Evolutionary conservation across 306 rosid genomes (phyloP), one percentile per base, ranked within the genome.

Genomic region (Potentilla sterilis): DNA sequence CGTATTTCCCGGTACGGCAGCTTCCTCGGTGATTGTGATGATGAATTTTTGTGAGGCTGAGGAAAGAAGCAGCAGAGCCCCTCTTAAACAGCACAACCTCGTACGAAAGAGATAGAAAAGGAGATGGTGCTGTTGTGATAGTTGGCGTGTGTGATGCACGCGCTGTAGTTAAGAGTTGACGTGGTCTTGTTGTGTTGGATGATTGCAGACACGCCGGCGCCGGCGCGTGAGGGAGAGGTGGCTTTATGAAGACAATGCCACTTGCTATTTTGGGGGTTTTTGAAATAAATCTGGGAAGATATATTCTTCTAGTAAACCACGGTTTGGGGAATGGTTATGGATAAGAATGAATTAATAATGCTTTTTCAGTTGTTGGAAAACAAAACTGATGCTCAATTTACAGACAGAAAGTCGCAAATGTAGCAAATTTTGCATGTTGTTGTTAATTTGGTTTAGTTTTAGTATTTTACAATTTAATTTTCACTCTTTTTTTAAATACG

Each of bases 41-140:
- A 57, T 16, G 49, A 54, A 11, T n/a, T 6, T n/a, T 35, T 70
- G 49, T 35, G 75, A 71, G 64, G 75, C 28, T n/a, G 55, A 73
- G 14, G 51, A 38, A n/a, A 40, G 34, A 40, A 2, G 7, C 51
- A 72, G 16, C 18, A 19, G 34, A 19, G 61, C 14, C 41, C 18
- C 24, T n/a, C 13, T 73, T 55, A 55, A 55, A 22, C 66, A 22
- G 54, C 49, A 54, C 9, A 22, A 41, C 77, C 54, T 57, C 43
- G 67, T 14, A 72, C 37, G 15, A 19, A 28, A 38, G 32, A 21
- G 32, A 41, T 48, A 7, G 22, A 18, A 18, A 49, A 5, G 21
- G 7, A 9, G 52, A 28, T 47, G 52, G 4, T 11, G 15, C 3
- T 6, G 32, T 38, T 35, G 47, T 7, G 28, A 28, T 28, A 42